These are phyloP conservation scores for Solanum virginianum DNA, from an alignment of 257 asterid genomes.

Conservation along the genomic window DNA sequence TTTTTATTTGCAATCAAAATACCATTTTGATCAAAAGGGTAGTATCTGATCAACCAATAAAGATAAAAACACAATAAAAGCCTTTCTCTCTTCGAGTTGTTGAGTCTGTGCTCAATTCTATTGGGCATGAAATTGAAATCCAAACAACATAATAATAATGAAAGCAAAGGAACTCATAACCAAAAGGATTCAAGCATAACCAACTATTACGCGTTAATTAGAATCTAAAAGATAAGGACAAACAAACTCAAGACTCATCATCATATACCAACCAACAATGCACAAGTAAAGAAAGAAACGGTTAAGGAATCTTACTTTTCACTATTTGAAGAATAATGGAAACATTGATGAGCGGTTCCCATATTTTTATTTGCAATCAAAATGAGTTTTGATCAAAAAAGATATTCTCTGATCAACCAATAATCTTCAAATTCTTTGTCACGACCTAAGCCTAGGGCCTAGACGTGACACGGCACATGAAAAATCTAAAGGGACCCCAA, in stretches of 20 bases:
- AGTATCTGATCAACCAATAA: not conserved
- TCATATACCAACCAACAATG: not conserved
- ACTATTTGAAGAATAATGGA: conserved; percentile 12
- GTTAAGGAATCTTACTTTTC: conserved; percentile 27
- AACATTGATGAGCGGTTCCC: conserved; percentile 25
- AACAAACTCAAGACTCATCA: not conserved
- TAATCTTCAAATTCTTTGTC: not conserved
- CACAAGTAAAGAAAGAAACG: not conserved
- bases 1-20: conserved; percentile 1
- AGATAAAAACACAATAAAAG: not conserved
- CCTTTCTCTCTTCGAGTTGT: not conserved
- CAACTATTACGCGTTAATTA: not conserved
- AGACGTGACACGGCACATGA: too few species aligned
- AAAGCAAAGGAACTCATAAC: not conserved
- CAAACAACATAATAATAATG: not conserved
- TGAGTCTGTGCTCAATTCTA: not conserved
- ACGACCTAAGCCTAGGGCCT: too few species aligned
- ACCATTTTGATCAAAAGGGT: not conserved
- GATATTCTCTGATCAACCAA: not conserved
- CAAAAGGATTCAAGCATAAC: not conserved
- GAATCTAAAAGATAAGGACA: not conserved
- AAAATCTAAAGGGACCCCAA: too few species aligned
- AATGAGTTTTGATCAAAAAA: not conserved
- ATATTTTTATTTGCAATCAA: conserved; percentile 5
- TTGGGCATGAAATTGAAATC: not conserved